Percentiles rank a stretch among this genome's conserved stretches.
Evolutionary conservation across 805 yeast species (phyloP).

Genomic region (Wickerhamiella cacticola): DNA sequence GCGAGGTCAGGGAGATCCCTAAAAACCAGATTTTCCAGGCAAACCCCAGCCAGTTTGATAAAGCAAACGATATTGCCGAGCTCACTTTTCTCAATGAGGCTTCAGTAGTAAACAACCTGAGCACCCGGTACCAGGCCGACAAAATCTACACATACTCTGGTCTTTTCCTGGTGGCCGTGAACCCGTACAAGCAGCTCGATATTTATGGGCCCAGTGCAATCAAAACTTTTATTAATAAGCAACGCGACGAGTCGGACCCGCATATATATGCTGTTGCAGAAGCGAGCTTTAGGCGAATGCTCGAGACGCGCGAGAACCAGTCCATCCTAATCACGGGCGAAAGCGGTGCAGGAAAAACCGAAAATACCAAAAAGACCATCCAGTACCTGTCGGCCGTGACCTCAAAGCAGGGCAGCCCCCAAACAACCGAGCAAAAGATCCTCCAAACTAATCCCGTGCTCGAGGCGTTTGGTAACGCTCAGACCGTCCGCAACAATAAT

Average conservation of each 20-base stretch:
- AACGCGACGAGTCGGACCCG: slow-evolving; percentile 46
- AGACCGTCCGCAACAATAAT: slow-evolving; percentile 84
- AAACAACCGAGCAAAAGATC: slow-evolving; percentile 69
- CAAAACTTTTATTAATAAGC: slow-evolving; percentile 36
- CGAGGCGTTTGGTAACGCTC: slow-evolving; percentile 95
- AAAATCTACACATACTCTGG: slow-evolving; percentile 91
- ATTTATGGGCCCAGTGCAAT: slow-evolving; percentile 55
- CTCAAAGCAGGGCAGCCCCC: slow-evolving; percentile 13
- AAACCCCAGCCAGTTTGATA: slow-evolving; percentile 83
- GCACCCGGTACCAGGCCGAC: slow-evolving; percentile 64
- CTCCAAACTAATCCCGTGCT: slow-evolving; percentile 89
- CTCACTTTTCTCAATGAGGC: slow-evolving; percentile 90
- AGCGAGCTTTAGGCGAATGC: slow-evolving; percentile 64
- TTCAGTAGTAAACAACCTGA: slow-evolving; percentile 77
- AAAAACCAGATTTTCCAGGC: slow-evolving; percentile 46
- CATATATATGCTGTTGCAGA: slow-evolving; percentile 89
- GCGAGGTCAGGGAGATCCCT: slow-evolving; percentile 26
- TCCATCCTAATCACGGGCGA: slow-evolving; percentile 96
- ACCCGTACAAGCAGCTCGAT: slow-evolving; percentile 70
- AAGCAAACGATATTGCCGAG: slow-evolving; percentile 90
- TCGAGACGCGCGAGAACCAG: slow-evolving; percentile 62
- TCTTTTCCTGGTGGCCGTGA: slow-evolving; percentile 83
- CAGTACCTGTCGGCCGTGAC: slow-evolving; percentile 81
- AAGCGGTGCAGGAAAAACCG: slow-evolving; percentile 98
- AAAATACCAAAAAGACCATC: slow-evolving; percentile 86